Base-by-base conservation (phyloP, 2,329 filamentous ascomycete genomes). In the Penicillium sp. region DNA sequence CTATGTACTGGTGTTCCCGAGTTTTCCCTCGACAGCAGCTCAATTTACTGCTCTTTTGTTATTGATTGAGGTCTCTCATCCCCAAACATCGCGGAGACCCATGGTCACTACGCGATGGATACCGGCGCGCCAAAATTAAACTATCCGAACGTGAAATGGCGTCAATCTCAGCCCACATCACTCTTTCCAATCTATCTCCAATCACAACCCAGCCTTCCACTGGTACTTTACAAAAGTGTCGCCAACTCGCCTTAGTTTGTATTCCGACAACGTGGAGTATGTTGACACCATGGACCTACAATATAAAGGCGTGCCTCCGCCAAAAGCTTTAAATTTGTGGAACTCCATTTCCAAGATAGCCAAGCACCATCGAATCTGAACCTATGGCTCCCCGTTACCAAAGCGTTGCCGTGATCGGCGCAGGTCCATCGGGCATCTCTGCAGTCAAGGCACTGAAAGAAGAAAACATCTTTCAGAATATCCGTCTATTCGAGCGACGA, bases 401-500 rank as follows among this genome's bases (percentile, higher is more conserved):
- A 38, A 51, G 46, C 9, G 50, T 56, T 14, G 56, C 56, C 40
- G 50, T 59, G 3, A 56, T 59, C 13, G 68, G 68, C 2, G 62
- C 67, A 13, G 68, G 68, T n/a, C 68, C 68, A 4, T 66, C 68
- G 6, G 68, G 68, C 4, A 53, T 66, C 9, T 64, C 65, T 18
- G 64, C 68, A 3, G 57, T 65, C 8, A 63, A 65, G 31, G 70
- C 70, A 3, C 58, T 73, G 1, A 50, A 59, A 8, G 62, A 71
- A 36, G 70, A 73, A 50, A 65, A 69, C 1, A 50, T 54, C 8
- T 73, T 73, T 45, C 55, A 65, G n/a, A 63, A 40, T 0, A 67
- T 72, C 45, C 63, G 65, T 8, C 60, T 72, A 4, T 73, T 72
- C 38, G 70, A 72, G 51, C 57, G 70, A 51, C 63, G 65, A 32